Percentiles rank a stretch among this genome's conserved stretches.
Evolutionary conservation across 805 yeast species (phyloP).

Genomic region (Ogataea nakhonphanomensis): DNA sequence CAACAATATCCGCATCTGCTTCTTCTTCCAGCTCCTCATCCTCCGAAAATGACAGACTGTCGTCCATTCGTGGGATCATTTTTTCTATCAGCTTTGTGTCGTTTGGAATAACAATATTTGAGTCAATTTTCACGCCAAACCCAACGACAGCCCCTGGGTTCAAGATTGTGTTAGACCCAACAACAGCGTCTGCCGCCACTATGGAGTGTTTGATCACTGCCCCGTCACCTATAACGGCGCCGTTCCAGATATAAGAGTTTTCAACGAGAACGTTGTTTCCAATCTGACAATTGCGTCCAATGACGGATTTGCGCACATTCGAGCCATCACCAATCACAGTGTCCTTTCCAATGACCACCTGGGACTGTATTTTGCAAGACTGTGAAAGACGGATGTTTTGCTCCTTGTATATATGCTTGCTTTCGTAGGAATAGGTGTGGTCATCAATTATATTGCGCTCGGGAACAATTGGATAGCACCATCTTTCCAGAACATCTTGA

Average conservation of each 20-base stretch:
- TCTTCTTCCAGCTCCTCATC: slow-evolving; percentile 29
- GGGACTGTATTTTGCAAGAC: slow-evolving; percentile 77
- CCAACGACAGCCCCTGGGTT: slow-evolving; percentile 79
- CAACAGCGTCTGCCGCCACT: slow-evolving; percentile 59
- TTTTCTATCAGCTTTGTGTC: slow-evolving; percentile 51
- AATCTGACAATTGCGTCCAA: slow-evolving; percentile 83
- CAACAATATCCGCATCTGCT: slow-evolving; percentile 31
- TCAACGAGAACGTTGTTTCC: slow-evolving; percentile 71
- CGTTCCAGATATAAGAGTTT: slow-evolving; percentile 86
- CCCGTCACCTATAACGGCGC: slow-evolving; percentile 67
- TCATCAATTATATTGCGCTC: slow-evolving; percentile 73
- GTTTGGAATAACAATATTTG: slow-evolving; percentile 44
- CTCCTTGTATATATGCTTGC: slow-evolving; percentile 87
- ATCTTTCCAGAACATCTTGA: slow-evolving; percentile 85
- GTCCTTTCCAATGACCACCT: slow-evolving; percentile 78
- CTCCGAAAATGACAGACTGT: slow-evolving; percentile 30
- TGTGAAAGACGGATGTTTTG: slow-evolving; percentile 86
- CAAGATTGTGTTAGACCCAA: slow-evolving; percentile 51
- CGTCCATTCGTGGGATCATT: slow-evolving; percentile 36
- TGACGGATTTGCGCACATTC: slow-evolving; percentile 60
- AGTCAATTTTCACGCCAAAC: slow-evolving; percentile 64
- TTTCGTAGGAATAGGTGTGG: slow-evolving; percentile 75
- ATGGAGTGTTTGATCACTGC: slow-evolving; percentile 58
- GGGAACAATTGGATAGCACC: slow-evolving; percentile 89
- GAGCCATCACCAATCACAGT: slow-evolving; percentile 77